phyloP scores from a whole-genome alignment of 192 early-diverging fungal species.

The Kappamyces sp. region DNA sequence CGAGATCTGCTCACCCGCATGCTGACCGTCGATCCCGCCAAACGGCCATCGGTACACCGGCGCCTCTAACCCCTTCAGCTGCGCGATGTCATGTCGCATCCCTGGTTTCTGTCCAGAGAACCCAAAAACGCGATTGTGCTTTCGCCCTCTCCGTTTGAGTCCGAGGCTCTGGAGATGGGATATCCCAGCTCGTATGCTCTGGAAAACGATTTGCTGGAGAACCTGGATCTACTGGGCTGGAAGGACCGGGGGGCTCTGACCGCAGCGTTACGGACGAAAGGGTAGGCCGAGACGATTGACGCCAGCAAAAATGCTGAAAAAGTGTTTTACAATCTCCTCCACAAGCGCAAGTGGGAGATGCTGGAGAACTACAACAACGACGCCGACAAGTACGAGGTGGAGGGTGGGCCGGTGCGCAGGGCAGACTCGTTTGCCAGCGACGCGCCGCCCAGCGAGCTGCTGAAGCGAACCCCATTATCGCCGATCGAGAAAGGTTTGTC shows the following conservation, averaged over 20 bases:
- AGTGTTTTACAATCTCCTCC: slow-evolving; percentile 48
- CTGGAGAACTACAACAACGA: slow-evolving; percentile 43
- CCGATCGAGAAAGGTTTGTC: too few relatives aligned
- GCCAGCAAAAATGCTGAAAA: slow-evolving; percentile 36
- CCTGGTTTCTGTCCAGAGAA: slow-evolving; percentile 47
- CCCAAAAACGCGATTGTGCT: slow-evolving; percentile 18
- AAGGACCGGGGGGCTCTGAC: slow-evolving; percentile 29
- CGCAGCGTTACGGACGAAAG: slow-evolving; percentile 18
- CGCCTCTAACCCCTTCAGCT: slow-evolving; percentile 24
- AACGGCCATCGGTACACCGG: slow-evolving; percentile 39
- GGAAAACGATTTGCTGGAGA: slow-evolving; percentile 34
- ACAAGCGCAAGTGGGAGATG: slow-evolving; percentile 37
- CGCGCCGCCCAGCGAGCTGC: too few relatives aligned
- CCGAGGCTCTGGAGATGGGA: slow-evolving; percentile 2
- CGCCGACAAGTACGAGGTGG: slow-evolving; percentile 30
- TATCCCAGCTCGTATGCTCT: slow-evolving; percentile 1
- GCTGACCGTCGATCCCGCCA: slow-evolving; percentile 80
- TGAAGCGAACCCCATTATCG: too few relatives aligned
- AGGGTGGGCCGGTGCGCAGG: slow-evolving; percentile 29
- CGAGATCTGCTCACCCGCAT: slow-evolving; percentile 79
- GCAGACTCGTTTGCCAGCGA: slow-evolving; percentile 21
- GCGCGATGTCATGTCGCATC: slow-evolving; percentile 47
- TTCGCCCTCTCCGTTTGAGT: slow-evolving; percentile 12
- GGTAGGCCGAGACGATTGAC: slow-evolving; percentile 19
- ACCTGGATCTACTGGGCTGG: slow-evolving; percentile 45